Base-by-base conservation (phyloP, 768 basidiomycete genomes). In the Ramaria rubella region DNA sequence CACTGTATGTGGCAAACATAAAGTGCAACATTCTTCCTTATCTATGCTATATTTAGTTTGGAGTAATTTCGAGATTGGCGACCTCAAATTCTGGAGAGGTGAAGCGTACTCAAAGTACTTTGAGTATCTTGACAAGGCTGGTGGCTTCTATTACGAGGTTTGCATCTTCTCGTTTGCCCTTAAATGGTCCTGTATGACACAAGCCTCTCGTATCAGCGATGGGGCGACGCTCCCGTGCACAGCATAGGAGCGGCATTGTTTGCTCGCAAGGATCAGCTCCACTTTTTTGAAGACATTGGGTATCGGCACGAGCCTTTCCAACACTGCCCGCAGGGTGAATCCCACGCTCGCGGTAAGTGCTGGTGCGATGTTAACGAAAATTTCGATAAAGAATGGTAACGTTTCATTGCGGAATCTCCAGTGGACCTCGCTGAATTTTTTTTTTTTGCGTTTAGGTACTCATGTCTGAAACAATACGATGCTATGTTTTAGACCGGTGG, bases 381-480 rank as follows among this genome's bases (percentile, higher is more conserved):
- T 66, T 87, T 87, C 61, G 86, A 81, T 81, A 21, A 42, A 81
- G 66, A 23, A 44, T 53, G 36, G n/a, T 57, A 26, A 55, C 38
- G 26, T 26, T 21, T 8, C 42, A 17, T 29, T 17, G 6, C 23
- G 15, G 17, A 42, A n/a, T 4, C 19, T 42, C 42, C 52, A 40
- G 26, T 36, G 38, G 33, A 58, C 29, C 29, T 49, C 26, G 27
- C 5, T 5, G 17, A 21, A 5, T 21, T 21, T 46, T 24, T 48
- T 19, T 26, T 33, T 8, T 29, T 38, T n/a, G 24, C 33, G 31
- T 21, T 15, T 12, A 82, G 90, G 87, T 94, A 94, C 71, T 94
- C 91, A 19, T 95, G 92, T 68, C 74, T 93, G 63, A 85, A 82
- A 59, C 80, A 78, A 71, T 94, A 87, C 64, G 86, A 89, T 58